Evolutionary conservation across 2,329 filamentous ascomycete species (phyloP).

Genomic region (Aureobasidium pullulans): DNA sequence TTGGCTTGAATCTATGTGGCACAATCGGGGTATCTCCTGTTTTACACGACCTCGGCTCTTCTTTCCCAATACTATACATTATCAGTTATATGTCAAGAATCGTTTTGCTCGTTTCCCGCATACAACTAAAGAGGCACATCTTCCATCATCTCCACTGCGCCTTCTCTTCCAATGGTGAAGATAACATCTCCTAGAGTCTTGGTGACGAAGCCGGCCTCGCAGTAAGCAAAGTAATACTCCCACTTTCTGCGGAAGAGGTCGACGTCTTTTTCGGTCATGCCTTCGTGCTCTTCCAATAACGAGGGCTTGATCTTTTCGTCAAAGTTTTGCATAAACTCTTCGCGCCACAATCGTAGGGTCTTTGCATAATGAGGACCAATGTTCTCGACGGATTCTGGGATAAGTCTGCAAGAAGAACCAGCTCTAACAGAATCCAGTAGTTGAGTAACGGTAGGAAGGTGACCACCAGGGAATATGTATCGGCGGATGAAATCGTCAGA

Average conservation of each 20-base stretch:
- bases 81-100: background rate
- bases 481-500: slow-evolving; percentile 67
- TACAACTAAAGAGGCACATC: slow-evolving; percentile 45
- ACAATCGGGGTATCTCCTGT: background rate
- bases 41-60: background rate
- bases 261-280: slow-evolving; percentile 54
- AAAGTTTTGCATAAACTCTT: slow-evolving; percentile 59
- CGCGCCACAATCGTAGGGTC: slow-evolving; percentile 60
- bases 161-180: slow-evolving; percentile 60
- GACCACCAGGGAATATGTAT: slow-evolving; percentile 74
- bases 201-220: slow-evolving; percentile 64
- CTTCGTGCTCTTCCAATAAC: slow-evolving; percentile 48
- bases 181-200: slow-evolving; percentile 68
- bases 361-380: slow-evolving; percentile 69
- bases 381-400: slow-evolving; percentile 62
- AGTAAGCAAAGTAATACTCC: slow-evolving; percentile 73
- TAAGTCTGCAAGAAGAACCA: slow-evolving; percentile 54
- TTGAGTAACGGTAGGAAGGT: slow-evolving; percentile 61
- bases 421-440: slow-evolving; percentile 55
- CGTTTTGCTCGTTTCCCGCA: background rate
- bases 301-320: slow-evolving; percentile 53
- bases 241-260: slow-evolving; percentile 65
- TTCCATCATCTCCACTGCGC: slow-evolving; percentile 61
- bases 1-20: slow-evolving; percentile 1
- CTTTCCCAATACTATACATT: background rate